phyloP scores from a whole-genome alignment of 2,329 filamentous ascomycete genomes.

The Aspergillus japonicus region DNA sequence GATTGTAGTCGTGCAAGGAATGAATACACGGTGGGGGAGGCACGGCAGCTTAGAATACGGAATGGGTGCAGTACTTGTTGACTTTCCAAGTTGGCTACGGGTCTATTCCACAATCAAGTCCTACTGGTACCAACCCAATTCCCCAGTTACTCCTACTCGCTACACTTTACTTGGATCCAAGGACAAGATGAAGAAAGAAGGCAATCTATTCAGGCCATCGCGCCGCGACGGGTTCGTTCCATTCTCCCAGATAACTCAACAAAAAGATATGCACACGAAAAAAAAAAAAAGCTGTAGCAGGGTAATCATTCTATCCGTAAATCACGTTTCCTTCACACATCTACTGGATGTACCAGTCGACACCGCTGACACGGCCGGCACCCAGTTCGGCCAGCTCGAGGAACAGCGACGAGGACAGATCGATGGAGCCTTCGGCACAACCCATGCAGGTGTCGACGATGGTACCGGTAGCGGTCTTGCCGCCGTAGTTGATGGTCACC shows the following conservation, averaged over 20 bases:
- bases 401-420: conserved; percentile 61
- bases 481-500: conserved; percentile 62
- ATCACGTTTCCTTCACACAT: conserved; percentile 1
- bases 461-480: conserved; percentile 57
- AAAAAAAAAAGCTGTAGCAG: background rate
- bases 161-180: background rate
- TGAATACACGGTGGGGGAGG: too few relatives aligned
- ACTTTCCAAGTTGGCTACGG: background rate
- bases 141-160: background rate
- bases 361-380: conserved; percentile 43
- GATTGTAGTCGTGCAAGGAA: too few relatives aligned
- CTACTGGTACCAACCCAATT: background rate
- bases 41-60: too few relatives aligned
- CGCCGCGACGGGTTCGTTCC: background rate
- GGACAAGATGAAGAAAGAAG: background rate
- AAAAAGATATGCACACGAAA: background rate
- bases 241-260: background rate
- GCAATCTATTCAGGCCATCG: background rate
- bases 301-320: conserved; percentile 1
- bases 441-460: conserved; percentile 76
- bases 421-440: conserved; percentile 58
- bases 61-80: too few relatives aligned
- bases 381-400: conserved; percentile 43
- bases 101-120: background rate
- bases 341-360: conserved; percentile 44